These are phyloP conservation scores for Ganoderma meredithae DNA, from an alignment of 1,284 basidiomycete genomes.

Conservation along the genomic window DNA sequence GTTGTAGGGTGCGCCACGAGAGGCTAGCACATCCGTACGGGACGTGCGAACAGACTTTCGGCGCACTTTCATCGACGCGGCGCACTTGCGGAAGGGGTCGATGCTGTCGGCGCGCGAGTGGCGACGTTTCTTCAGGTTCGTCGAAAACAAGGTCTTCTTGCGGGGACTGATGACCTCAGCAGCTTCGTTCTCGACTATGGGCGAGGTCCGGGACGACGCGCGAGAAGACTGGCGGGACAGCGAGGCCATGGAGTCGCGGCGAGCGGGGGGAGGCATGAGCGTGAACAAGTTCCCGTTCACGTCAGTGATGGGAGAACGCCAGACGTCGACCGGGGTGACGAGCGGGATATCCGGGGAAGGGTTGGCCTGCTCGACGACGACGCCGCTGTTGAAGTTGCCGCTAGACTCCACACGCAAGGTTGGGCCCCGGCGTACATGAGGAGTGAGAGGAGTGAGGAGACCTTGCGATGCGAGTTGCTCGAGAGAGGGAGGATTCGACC, in stretches of 20 bases:
- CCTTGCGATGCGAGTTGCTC: slow-evolving; percentile 6
- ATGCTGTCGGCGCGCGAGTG: slow-evolving; percentile 31
- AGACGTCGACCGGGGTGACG: slow-evolving; percentile 25
- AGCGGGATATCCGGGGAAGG: slow-evolving; percentile 27
- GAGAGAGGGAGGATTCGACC: slow-evolving; percentile 17
- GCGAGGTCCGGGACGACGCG: slow-evolving; percentile 31
- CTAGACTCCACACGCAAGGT: neutral
- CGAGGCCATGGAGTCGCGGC: slow-evolving; percentile 28
- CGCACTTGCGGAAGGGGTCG: slow-evolving; percentile 31
- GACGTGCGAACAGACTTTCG: slow-evolving; percentile 19
- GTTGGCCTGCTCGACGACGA: slow-evolving; percentile 23
- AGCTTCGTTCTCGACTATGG: slow-evolving; percentile 14
- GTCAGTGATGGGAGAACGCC: slow-evolving; percentile 16
- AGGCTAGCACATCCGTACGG: slow-evolving; percentile 7
- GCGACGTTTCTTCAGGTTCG: slow-evolving; percentile 26
- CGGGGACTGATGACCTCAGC: slow-evolving; percentile 4
- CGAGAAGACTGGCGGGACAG: slow-evolving; percentile 31
- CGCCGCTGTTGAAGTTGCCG: slow-evolving; percentile 12
- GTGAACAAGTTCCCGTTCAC: slow-evolving; percentile 1
- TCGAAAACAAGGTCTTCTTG: slow-evolving; percentile 15
- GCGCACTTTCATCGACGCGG: slow-evolving; percentile 18
- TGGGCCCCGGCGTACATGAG: neutral
- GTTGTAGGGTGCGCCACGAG: slow-evolving; percentile 10
- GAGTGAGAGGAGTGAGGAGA: neutral
- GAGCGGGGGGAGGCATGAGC: slow-evolving; percentile 22